A percentile compares a stretch with the other conserved stretches of the same genome.
Evolutionary conservation across 2,329 filamentous ascomycete genomes (phyloP).

Genomic region (Magnaporthales sp.): DNA sequence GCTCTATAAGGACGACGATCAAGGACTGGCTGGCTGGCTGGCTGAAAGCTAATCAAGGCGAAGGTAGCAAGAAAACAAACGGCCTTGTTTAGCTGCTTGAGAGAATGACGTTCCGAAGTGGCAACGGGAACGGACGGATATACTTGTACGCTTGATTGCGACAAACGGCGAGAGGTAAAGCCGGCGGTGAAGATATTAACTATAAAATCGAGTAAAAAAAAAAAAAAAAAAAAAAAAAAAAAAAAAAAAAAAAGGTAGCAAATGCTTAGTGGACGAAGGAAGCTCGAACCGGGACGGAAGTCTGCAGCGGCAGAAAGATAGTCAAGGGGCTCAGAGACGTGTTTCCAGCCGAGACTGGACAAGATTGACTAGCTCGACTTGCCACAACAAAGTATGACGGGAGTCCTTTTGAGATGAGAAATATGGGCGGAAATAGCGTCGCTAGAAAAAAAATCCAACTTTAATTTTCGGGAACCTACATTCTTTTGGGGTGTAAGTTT

Average conservation of each 20-base stretch:
- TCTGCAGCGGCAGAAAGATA: neutral
- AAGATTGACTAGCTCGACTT: neutral
- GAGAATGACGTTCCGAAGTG: neutral
- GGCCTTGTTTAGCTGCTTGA: neutral
- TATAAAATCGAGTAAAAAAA: neutral
- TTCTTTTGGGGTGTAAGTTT: neutral
- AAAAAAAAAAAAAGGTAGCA: too few relatives aligned
- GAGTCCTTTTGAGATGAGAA: neutral
- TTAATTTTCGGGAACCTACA: neutral
- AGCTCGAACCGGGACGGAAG: neutral
- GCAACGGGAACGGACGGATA: neutral
- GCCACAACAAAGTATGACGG: neutral
- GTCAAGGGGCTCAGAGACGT: neutral
- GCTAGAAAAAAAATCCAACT: neutral
- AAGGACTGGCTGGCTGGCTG: neutral
- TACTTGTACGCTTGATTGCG: neutral
- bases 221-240: too few relatives aligned
- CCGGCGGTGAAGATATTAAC: neutral
- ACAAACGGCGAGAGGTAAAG: neutral
- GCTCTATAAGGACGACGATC: neutral
- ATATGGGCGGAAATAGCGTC: neutral
- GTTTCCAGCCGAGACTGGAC: neutral
- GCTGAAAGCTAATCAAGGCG: neutral
- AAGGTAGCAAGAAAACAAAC: neutral
- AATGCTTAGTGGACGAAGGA: neutral